These are phyloP conservation scores for Ustilago hordei DNA, from an alignment of 1,284 basidiomycete species.

Conservation along the genomic window DNA sequence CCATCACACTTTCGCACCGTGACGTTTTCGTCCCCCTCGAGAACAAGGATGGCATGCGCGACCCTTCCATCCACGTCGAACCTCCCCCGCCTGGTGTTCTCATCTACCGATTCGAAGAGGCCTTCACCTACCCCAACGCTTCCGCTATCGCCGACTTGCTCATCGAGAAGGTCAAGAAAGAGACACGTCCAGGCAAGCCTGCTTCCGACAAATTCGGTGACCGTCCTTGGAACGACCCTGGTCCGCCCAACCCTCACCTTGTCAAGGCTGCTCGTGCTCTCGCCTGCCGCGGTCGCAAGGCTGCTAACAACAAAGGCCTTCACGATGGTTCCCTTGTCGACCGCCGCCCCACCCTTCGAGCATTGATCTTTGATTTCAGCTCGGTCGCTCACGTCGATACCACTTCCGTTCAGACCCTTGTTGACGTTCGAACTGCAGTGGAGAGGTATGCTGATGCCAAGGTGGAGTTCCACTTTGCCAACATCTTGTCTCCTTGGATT, in stretches of 20 bases:
- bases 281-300: conserved; percentile 47
- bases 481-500: conserved; percentile 92
- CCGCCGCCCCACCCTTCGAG: conserved; percentile 78
- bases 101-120: conserved; percentile 93
- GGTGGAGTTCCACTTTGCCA: conserved; percentile 88
- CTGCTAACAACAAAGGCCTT: conserved; percentile 50
- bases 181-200: conserved; percentile 77
- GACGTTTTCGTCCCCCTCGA: conserved; percentile 86
- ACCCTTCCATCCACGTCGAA: conserved; percentile 79
- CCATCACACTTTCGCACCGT: conserved; percentile 49
- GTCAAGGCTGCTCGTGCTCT: conserved; percentile 45
- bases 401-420: conserved; percentile 88
- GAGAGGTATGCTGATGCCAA: conserved; percentile 86
- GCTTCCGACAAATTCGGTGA: conserved; percentile 71
- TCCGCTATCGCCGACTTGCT: conserved; percentile 81
- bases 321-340: conserved; percentile 59
- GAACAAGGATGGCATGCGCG: conserved; percentile 74
- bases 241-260: conserved; percentile 61
- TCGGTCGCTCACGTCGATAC: conserved; percentile 77
- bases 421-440: conserved; percentile 86
- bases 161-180: conserved; percentile 82
- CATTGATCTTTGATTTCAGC: conserved; percentile 92
- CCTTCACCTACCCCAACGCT: conserved; percentile 92
- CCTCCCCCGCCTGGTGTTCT: conserved; percentile 87
- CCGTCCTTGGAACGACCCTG: conserved; percentile 95